Conservation (phyloP, 192 early-diverging fungal species). For the Rhizophlyctis rosea region DNA sequence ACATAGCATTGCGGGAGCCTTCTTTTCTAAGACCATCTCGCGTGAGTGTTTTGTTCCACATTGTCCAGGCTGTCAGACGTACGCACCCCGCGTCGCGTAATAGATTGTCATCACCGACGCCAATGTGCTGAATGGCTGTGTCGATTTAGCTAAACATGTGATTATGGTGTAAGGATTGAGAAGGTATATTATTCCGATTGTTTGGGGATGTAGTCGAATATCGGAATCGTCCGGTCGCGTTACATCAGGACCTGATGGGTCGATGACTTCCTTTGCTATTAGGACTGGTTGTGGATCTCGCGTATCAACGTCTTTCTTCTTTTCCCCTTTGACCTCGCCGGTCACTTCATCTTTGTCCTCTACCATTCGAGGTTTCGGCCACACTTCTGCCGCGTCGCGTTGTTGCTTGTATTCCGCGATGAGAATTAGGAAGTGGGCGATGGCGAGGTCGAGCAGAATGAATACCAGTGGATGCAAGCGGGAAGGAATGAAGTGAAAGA, state of each 20-base stretch:
- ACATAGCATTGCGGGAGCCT: slow-evolving; percentile 60
- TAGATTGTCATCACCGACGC: slow-evolving; percentile 71
- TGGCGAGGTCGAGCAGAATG: slow-evolving; percentile 58
- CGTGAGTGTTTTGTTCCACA: too few relatives aligned
- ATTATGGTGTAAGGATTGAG: slow-evolving; percentile 83
- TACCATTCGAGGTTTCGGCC: slow-evolving; percentile 3
- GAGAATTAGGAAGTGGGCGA: slow-evolving; percentile 56
- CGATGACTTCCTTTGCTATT: slow-evolving; percentile 5
- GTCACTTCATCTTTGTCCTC: slow-evolving; percentile 14
- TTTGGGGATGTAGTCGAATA: slow-evolving; percentile 37
- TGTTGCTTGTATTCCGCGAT: slow-evolving; percentile 52
- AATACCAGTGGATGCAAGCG: slow-evolving; percentile 53
- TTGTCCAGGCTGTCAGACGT: too few relatives aligned
- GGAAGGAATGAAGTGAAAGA: slow-evolving; percentile 61
- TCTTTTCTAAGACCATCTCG: slow-evolving; percentile 55
- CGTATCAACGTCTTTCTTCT: slow-evolving; percentile 5
- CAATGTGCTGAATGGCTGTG: slow-evolving; percentile 71
- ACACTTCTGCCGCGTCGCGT: slow-evolving; percentile 3
- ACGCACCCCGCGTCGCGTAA: slow-evolving; percentile 58
- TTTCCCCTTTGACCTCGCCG: slow-evolving; percentile 10
- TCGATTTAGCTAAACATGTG: slow-evolving; percentile 72
- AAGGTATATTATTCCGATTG: slow-evolving; percentile 56
- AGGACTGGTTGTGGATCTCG: not conserved
- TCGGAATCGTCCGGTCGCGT: slow-evolving; percentile 34
- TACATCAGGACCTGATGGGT: slow-evolving; percentile 15